phyloP scores from a whole-genome alignment of 148 eudicot genomes.

The Silene latifolia region DNA sequence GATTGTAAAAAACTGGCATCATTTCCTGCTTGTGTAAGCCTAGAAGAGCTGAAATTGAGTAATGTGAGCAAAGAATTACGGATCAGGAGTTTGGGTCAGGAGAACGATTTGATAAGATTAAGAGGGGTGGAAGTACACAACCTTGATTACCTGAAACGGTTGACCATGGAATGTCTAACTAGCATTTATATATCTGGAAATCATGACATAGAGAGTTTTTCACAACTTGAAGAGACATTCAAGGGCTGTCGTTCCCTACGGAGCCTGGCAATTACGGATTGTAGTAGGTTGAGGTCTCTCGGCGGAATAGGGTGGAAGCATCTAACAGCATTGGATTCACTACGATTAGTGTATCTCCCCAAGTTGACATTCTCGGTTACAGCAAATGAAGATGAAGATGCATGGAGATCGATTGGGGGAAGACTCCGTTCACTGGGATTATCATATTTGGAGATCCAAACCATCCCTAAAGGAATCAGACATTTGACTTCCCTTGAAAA shows the following conservation, averaged over 20 bases:
- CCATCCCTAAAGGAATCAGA: not conserved
- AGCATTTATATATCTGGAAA: not conserved
- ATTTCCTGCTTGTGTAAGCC: not conserved
- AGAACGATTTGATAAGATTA: not conserved
- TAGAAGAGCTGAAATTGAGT: not conserved
- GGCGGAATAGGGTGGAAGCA: not conserved
- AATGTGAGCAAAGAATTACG: not conserved
- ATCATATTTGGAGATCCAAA: not conserved
- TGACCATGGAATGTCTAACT: not conserved
- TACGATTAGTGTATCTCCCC: not conserved
- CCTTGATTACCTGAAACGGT: not conserved
- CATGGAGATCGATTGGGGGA: not conserved
- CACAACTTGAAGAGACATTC: not conserved
- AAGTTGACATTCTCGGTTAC: not conserved
- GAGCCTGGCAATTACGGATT: not conserved
- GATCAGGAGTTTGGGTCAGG: not conserved
- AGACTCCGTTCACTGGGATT: not conserved
- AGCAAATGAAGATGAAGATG: not conserved
- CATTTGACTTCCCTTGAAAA: too few relatives aligned
- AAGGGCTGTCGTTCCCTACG: not conserved
- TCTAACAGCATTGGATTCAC: slow-evolving; percentile 12
- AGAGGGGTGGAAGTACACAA: not conserved
- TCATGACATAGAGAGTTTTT: not conserved
- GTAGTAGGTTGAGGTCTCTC: not conserved
- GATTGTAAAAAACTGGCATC: not conserved